Evolutionary conservation across 2,329 filamentous ascomycete genomes (phyloP).

Genomic region (Rhinocladiella mackenziei): DNA sequence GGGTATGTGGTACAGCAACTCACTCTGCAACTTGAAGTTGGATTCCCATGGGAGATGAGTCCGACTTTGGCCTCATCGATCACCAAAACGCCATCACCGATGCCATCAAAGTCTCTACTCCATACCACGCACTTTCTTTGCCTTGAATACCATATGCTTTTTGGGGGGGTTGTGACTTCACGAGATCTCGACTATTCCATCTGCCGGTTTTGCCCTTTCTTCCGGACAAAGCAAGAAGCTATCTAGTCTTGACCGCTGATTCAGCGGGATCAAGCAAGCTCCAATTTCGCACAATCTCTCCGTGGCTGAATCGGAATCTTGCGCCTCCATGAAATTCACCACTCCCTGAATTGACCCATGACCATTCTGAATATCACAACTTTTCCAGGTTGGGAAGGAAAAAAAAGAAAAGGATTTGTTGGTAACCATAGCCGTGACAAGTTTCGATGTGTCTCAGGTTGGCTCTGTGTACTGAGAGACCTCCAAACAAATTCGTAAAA

Average conservation of each 20-base stretch:
- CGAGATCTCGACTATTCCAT: neutral
- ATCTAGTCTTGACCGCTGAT: neutral
- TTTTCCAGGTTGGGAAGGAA: neutral
- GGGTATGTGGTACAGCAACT: too few relatives aligned
- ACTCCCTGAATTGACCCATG: neutral
- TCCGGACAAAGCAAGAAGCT: neutral
- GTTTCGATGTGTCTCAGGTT: neutral
- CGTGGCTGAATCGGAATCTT: neutral
- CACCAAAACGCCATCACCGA: neutral
- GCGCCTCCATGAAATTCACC: neutral
- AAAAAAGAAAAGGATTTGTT: constrained; percentile 4
- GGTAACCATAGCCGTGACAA: neutral
- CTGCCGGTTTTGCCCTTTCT: neutral
- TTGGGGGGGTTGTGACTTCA: constrained; percentile 1
- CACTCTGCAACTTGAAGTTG: too few relatives aligned
- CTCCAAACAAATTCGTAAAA: constrained; percentile 1
- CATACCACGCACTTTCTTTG: too few relatives aligned
- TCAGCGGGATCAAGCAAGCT: neutral
- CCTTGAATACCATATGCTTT: neutral
- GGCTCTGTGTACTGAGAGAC: neutral
- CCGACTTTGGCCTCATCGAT: too few relatives aligned
- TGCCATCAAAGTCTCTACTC: neutral
- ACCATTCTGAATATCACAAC: constrained; percentile 5
- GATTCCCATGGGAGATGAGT: too few relatives aligned
- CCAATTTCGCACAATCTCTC: neutral